Evolutionary conservation across 2,329 filamentous ascomycete species (phyloP), one percentile per base, ranked within the genome.

Genomic region (Talaromyces sp.): DNA sequence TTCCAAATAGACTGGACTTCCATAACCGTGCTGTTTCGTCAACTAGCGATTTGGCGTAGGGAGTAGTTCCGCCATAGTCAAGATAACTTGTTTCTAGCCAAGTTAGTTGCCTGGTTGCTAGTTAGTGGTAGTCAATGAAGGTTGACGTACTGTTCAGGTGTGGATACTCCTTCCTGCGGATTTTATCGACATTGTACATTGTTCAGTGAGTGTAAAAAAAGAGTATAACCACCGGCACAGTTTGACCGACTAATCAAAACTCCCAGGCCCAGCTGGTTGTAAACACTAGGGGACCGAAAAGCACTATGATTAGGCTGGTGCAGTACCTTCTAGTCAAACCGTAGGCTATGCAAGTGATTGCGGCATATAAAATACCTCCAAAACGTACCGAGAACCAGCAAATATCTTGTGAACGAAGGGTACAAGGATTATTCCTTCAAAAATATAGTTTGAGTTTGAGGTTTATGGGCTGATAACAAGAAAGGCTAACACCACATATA

Each of bases 1-100:
- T 98, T 39, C 93, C 93, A 66, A 93, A 92, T 0, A 98, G 80
- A 13, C 68, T 87, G 89, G 7, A 84, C 80, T 36, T 88, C 88
- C 84, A 97, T 88, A 63, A 95, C 90, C 19, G 78, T 10, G 91
- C 86, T 75, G 96, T 96, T 27, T 78, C 81, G 65, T 93, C 88
- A 74, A 97, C 87, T 32, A 95, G 77, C 33, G 90, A 92, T 73
- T 89, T 93, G 39, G 92, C 81, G 71, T 89, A 91, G 0, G 90
- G 81, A 0, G 93, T 93, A n/a, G 91, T 91, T 19, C 92, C 93
- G 0, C 92, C 92, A 88, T 97, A 93, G 69, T 98, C 93, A 61
- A 98, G 87, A 73, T 97, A 98, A 55, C 53, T 59, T 53, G 61
- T 62, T 57, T 60, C 61, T 30, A 2, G 32, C 19, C 22, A 17